A percentile compares a stretch with the other conserved stretches of the same genome.
Evolutionary conservation across 1,139 yeast genomes (phyloP).

Genomic region (Candida neerlandica): DNA sequence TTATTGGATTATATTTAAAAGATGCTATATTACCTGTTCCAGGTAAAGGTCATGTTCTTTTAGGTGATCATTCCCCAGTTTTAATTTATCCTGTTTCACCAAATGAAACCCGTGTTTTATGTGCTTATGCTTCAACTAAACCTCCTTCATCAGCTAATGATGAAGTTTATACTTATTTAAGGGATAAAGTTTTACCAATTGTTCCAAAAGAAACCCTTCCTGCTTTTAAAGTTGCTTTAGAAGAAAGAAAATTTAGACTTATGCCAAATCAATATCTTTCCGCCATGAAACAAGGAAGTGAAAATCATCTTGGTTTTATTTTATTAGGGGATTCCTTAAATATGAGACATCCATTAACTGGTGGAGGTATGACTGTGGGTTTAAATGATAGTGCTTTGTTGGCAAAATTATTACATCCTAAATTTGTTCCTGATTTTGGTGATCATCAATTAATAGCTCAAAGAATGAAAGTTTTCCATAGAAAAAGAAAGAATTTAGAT

Average conservation of each 20-base stretch:
- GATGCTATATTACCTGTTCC: slow-evolving; percentile 74
- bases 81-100: slow-evolving; percentile 85
- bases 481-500: slow-evolving; percentile 74
- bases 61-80: slow-evolving; percentile 87
- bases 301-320: slow-evolving; percentile 68
- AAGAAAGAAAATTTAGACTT: slow-evolving; percentile 59
- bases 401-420: slow-evolving; percentile 60
- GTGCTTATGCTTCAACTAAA: slow-evolving; percentile 78
- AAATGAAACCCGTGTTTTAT: slow-evolving; percentile 80
- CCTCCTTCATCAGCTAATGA: slow-evolving; percentile 69
- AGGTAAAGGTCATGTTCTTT: slow-evolving; percentile 84
- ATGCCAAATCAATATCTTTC: slow-evolving; percentile 96
- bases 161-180: slow-evolving; percentile 64
- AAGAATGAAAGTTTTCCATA: slow-evolving; percentile 67
- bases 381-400: slow-evolving; percentile 79
- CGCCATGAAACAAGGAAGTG: slow-evolving; percentile 62
- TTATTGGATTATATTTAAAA: slow-evolving; percentile 77
- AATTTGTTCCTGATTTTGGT: slow-evolving; percentile 56
- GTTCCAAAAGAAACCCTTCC: slow-evolving; percentile 69
- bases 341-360: slow-evolving; percentile 98
- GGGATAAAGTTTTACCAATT: slow-evolving; percentile 60
- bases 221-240: slow-evolving; percentile 55
- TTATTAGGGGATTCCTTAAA: slow-evolving; percentile 92
- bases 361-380: slow-evolving; percentile 99
- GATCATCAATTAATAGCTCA: slow-evolving; percentile 58